phyloP scores from a whole-genome alignment of 2,329 filamentous ascomycete genomes.

The Reticulascus tulasneorum region DNA sequence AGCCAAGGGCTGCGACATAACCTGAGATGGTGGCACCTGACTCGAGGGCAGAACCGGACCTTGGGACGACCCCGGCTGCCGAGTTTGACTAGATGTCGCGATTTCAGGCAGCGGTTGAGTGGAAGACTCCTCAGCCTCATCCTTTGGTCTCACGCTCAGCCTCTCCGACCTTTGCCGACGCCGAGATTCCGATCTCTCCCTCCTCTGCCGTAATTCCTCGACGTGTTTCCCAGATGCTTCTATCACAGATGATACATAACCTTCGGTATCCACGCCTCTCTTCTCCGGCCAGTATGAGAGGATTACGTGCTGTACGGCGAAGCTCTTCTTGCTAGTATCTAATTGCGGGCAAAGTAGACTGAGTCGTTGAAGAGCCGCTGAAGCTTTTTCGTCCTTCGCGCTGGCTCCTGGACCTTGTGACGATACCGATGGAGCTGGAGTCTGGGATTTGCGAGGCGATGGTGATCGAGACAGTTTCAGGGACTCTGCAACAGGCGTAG shows the following conservation, averaged over 20 bases:
- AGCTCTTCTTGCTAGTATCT: constrained; percentile 2
- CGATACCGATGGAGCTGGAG: constrained; percentile 1
- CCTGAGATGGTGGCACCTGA: constrained; percentile 15
- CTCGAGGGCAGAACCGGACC: constrained; percentile 8
- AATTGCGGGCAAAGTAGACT: constrained; percentile 10
- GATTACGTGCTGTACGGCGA: constrained; percentile 17
- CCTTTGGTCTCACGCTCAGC: constrained; percentile 4
- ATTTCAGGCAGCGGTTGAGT: constrained; percentile 9
- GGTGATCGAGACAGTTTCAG: no score
- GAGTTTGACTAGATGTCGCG: no score
- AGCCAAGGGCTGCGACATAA: constrained; percentile 43
- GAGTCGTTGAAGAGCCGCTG: constrained; percentile 12
- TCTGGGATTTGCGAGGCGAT: neutral
- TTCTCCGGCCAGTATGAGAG: constrained; percentile 36
- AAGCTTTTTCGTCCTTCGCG: neutral
- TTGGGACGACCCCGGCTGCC: no score
- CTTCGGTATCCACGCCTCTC: constrained; percentile 27
- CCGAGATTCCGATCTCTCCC: constrained; percentile 24
- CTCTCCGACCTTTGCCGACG: constrained; percentile 10
- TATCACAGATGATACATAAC: constrained; percentile 35
- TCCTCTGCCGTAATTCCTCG: constrained; percentile 27
- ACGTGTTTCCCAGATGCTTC: constrained; percentile 30
- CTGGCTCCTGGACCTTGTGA: no score
- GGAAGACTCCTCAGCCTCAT: constrained; percentile 1
- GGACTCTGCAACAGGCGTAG: no score